A percentile compares a stretch with the other conserved stretches of the same genome.
These are phyloP conservation scores for Lecanicillium sp. DNA, from an alignment of 2,329 filamentous ascomycete species.

Conservation along the genomic window DNA sequence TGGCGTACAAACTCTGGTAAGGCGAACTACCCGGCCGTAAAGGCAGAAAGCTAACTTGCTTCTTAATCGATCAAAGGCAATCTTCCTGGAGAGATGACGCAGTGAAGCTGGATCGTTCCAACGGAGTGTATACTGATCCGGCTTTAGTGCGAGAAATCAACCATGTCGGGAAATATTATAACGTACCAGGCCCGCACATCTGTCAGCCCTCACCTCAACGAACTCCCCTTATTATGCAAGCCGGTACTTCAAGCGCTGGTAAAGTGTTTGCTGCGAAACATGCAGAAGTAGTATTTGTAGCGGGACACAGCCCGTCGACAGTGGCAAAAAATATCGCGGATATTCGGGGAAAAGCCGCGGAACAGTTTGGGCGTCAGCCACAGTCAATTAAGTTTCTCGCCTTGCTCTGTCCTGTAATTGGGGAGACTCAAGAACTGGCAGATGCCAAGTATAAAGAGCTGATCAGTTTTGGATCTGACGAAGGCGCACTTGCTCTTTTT, in stretches of 20 bases:
- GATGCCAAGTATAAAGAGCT: slow-evolving; percentile 40
- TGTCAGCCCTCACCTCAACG: slow-evolving; percentile 54
- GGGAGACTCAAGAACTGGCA: slow-evolving; percentile 51
- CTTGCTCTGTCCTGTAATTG: slow-evolving; percentile 49
- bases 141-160: slow-evolving; percentile 52
- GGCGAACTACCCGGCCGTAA: slow-evolving; percentile 11
- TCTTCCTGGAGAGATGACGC: slow-evolving; percentile 53
- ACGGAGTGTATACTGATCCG: slow-evolving; percentile 35
- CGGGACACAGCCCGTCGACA: slow-evolving; percentile 45
- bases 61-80: slow-evolving; percentile 16
- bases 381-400: slow-evolving; percentile 52
- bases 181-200: slow-evolving; percentile 50
- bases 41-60: neutral
- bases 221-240: slow-evolving; percentile 56
- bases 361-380: slow-evolving; percentile 42
- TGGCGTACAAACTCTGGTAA: slow-evolving; percentile 54
- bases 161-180: slow-evolving; percentile 52
- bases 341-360: slow-evolving; percentile 42
- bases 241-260: slow-evolving; percentile 52
- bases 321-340: slow-evolving; percentile 48
- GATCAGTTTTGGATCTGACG: slow-evolving; percentile 46
- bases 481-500: slow-evolving; percentile 56
- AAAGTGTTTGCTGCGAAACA: slow-evolving; percentile 54
- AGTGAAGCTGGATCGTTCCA: slow-evolving; percentile 44
- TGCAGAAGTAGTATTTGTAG: slow-evolving; percentile 57